Base-by-base conservation (phyloP, 2,329 filamentous ascomycete species). In the Alternaria sp. region DNA sequence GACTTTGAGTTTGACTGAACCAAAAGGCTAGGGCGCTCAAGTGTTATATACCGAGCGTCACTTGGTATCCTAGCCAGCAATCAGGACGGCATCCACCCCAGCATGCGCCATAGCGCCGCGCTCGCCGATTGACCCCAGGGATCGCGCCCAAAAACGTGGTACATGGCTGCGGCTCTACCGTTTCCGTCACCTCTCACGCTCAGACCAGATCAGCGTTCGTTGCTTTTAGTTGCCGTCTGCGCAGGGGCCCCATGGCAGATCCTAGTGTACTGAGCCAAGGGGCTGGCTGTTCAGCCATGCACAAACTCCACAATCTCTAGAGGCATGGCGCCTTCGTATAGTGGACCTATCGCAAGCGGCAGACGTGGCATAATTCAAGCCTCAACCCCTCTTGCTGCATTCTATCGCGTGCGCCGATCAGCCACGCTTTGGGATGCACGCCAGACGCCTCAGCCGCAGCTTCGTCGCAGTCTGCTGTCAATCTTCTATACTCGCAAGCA, bases 91-190 rank as follows among this genome's bases (percentile, higher is more conserved):
- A 50, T 61, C 50, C 57, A 62, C 62, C 60, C 62, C 65, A 66
- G 65, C 65, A 47, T 61, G 61, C 61, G 64, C 50, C 61, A 62
- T 63, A 66, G 67, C 70, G 69, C 65, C 66, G 66, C 66, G 53
- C 57, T 62, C 65, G 51, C 59, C 70, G 50, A 67, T 59, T 54
- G 52, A 59, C 44, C 44, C 59, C 66, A 66, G 63, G 68, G 67
- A 71, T 63, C 65, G 63, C 62, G 57, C 58, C 70, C 65, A 63
- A 61, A 65, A 69, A 66, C 62, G 63, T 69, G 69, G 67, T 68
- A 67, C 65, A 67, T 67, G 67, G 65, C 65, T 66, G 55, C 61
- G 49, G 57, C 53, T 62, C 62, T 67, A 64, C 67, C 68, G 66
- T 68, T 67, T 63, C 59, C 61, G 61, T 62, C 61, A 57, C 51